A percentile compares a stretch with the other conserved stretches of the same genome.
Conservation (phyloP, 169 alveolate genomes). For the Cryptosporidium baileyi region DNA sequence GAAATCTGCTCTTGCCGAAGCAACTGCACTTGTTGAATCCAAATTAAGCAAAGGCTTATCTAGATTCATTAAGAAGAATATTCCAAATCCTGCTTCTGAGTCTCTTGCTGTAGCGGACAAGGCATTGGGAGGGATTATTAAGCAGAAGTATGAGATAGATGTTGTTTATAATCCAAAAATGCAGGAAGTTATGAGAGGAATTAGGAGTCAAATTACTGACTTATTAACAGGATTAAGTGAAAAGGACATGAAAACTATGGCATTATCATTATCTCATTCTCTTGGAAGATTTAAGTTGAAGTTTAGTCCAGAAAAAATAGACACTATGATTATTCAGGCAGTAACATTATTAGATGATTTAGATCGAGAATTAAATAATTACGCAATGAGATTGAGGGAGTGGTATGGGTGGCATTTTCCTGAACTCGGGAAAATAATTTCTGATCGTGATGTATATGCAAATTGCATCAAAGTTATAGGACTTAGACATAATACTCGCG, state of each 20-base stretch:
- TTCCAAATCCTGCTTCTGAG: constrained; percentile 76
- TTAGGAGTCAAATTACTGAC: constrained; percentile 82
- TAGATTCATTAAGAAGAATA: constrained; percentile 92
- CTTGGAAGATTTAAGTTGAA: constrained; percentile 94
- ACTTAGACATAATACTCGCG: constrained; percentile 81
- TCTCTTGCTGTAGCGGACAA: constrained; percentile 83
- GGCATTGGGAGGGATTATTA: constrained; percentile 85
- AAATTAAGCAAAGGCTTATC: constrained; percentile 91
- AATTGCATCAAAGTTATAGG: constrained; percentile 89
- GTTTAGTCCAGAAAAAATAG: constrained; percentile 98
- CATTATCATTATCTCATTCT: constrained; percentile 89
- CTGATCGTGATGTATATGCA: constrained; percentile 93
- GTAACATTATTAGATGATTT: constrained; percentile 95
- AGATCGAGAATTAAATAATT: constrained; percentile 97
- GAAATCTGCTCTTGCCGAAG: constrained; percentile 87
- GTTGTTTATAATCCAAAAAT: constrained; percentile 82
- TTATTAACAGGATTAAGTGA: constrained; percentile 86
- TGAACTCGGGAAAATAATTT: constrained; percentile 94
- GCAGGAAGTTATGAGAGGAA: constrained; percentile 87
- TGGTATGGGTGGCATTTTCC: constrained; percentile 99
- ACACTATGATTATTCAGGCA: constrained; percentile 99
- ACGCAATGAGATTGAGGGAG: constrained; percentile 98
- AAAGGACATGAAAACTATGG: constrained; percentile 85
- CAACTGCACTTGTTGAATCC: constrained; percentile 86
- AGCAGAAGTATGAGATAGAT: constrained; percentile 83